Base-by-base conservation (phyloP, 805 yeast species). In the Naumovozyma baii region DNA sequence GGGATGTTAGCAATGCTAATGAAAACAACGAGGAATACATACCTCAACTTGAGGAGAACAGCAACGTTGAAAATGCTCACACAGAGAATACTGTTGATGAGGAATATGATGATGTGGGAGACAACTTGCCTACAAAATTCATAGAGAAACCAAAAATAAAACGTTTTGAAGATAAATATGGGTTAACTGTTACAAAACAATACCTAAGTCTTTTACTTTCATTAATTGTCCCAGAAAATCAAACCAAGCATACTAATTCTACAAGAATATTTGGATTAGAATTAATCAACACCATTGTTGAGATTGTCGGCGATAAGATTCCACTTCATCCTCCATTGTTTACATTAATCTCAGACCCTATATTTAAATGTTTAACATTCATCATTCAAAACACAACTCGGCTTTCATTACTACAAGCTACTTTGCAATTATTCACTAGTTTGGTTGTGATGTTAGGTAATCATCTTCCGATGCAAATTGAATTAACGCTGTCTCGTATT, bases 291-390 rank as follows among this genome's bases (percentile, higher is more conserved):
- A 79, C 81, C 0, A 82, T 94, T 1, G 70, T 92, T 36, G 97
- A 92, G 60, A 79, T 84, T 4, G 69, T 86, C 9, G 96, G 96
- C 2, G 64, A 68, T 39, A 57, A 63, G 20, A 69, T 87, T 38
- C 66, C 73, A 3, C 51, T 62, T 7, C 90, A 83, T 54, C 77
- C 83, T 2, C 69, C 80, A 3, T 64, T 88, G 34, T 71, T 85
- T 56, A 72, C 70, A 15, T 63, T 86, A 19, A 72, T 85, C 8
- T 74, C 90, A 1, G 92, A 86, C 52, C 80, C 83, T 8, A 73
- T 88, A n/a, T 84, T 86, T 58, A 90, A 87, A 55, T 83, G 85
- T 52, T 70, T 88, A 20, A 74, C 90, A 34, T 92, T 80, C 56
- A 73, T 87, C 19, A 76, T 87, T 22, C 83, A 94, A 45, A 72